Evolutionary conservation across 441 rosid genomes (phyloP), one percentile per base, ranked within the genome.

Genomic region (Aquilaria agallochum): DNA sequence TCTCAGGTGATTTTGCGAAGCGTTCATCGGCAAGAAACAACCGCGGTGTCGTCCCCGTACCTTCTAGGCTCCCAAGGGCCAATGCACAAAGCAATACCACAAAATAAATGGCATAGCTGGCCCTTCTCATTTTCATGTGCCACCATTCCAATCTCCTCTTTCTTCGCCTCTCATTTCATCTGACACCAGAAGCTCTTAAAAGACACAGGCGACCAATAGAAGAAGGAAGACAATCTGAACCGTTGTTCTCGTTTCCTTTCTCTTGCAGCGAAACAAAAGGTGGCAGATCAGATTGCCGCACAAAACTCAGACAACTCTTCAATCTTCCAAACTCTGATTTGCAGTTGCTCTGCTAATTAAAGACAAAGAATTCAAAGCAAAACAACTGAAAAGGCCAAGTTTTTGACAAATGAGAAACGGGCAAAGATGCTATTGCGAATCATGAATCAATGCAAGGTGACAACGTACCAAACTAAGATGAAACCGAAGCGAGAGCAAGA

Each of bases 81-180:
- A 74, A 60, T 7, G 54, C 60, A 14, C 72, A 83, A 40, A 85
- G 66, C 68, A 80, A 60, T 69, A 81, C 63, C 59, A 71, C 53
- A 58, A 70, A 57, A 54, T 69, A 47, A 66, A 74, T 58, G 62
- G 74, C 69, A 62, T 53, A 58, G 63, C 68, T 56, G 60, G 59
- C 45, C 65, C 75, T 70, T 74, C 67, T 75, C 67, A 71, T 67
- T 70, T 70, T 76, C 86, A 76, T 80, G 67, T 61, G 68, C 63
- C 68, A 69, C 62, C 59, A 59, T 56, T 62, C 78, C 80, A 68
- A 72, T 70, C 76, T 58, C 67, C 36, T 52, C 30, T 62, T 73
- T 50, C 42, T 36, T 34, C 55, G 68, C 78, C 76, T 73, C 76
- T 77, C 88, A 80, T 82, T 65, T 71, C 81, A 81, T 81, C 66